Evolutionary conservation across 2,329 filamentous ascomycete genomes (phyloP), one percentile per base, ranked within the genome.

Genomic region (Rhinocladiella similis): DNA sequence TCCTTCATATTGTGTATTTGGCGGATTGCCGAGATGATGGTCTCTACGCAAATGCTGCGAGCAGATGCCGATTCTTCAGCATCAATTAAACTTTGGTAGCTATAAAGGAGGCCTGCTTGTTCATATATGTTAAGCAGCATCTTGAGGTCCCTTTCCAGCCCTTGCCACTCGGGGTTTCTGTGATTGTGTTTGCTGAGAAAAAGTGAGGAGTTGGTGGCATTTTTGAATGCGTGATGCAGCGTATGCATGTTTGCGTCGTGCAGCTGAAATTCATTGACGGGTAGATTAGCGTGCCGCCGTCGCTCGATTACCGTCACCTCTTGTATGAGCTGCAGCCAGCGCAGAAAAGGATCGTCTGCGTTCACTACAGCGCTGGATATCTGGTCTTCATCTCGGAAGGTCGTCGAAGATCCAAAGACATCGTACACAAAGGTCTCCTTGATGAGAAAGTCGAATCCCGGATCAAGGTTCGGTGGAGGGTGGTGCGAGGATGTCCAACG

Each of bases 361-460:
- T 43, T 54, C n/a, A 61, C 56, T 7, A 60, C 57, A 3, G 61
- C 51, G 3, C 54, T 41, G 0, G 59, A 43, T 19, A 62, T 57
- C 9, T 63, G 60, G 41, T 58, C 53, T 1, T 54, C 43, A 1
- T 53, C 46, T 36, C 65, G 60, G 20, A 69, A 68, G 13, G 60
- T 66, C 1, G 64, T 69, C 5, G 67, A 58, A 1, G 65, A 62
- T 9, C 63, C 65, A 53, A 69, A 67, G 3, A 67, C 65, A 33
- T 62, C 63, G 5, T 64, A 59, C 16, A 63, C 66, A 41, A 68
- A 69, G n/a, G 66, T 64, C 54, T 69, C 65, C 41, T 68, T 66
- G 50, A 65, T 53, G 20, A 67, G 60, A 43, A 65, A 67, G 2
- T 43, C 46, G 39, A 51, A 57, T 1, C 41, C 54, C 10, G 57